Conservation (phyloP, 805 yeast species). For the Ogataea pignaliae region DNA sequence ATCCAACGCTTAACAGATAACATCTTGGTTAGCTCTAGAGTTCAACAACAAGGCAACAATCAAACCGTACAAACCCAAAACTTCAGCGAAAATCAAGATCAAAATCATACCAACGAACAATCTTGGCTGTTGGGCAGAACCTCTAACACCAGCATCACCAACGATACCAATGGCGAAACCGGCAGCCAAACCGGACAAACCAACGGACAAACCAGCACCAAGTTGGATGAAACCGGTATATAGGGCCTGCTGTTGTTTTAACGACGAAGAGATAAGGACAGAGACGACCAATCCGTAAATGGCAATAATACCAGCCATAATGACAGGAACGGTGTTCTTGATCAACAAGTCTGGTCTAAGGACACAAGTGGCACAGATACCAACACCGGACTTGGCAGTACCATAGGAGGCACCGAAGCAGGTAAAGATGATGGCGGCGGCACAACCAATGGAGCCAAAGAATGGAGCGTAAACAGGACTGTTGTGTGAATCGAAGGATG, state of each 20-base stretch:
- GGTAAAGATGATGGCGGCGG: constrained; percentile 97
- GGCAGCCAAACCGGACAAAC: constrained; percentile 95
- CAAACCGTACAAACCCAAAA: constrained; percentile 93
- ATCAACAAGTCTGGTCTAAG: constrained; percentile 95
- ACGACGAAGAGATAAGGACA: constrained; percentile 85
- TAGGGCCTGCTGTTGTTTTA: constrained; percentile 86
- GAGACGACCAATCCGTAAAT: constrained; percentile 96
- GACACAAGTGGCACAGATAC: constrained; percentile 97
- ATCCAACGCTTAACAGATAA: constrained; percentile 54
- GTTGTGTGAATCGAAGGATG: constrained; percentile 1
- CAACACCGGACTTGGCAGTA: constrained; percentile 98
- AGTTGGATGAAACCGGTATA: constrained; percentile 97
- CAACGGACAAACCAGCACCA: constrained; percentile 97
- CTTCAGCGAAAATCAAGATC: constrained; percentile 98
- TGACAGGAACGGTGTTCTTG: constrained; percentile 91
- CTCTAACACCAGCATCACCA: constrained; percentile 99
- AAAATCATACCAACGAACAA: constrained; percentile 97
- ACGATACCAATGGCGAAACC: constrained; percentile 99
- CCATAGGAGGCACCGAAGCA: constrained; percentile 99
- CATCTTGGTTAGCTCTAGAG: constrained; percentile 96
- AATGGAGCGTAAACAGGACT: constrained; percentile 89
- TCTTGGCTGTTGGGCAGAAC: constrained; percentile 97
- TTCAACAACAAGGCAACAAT: constrained; percentile 96
- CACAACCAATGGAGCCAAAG: constrained; percentile 99
- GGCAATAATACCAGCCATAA: constrained; percentile 99